Conservation (phyloP, 352 stramenopile species). For the Globisporangium rhizosaccharum region DNA sequence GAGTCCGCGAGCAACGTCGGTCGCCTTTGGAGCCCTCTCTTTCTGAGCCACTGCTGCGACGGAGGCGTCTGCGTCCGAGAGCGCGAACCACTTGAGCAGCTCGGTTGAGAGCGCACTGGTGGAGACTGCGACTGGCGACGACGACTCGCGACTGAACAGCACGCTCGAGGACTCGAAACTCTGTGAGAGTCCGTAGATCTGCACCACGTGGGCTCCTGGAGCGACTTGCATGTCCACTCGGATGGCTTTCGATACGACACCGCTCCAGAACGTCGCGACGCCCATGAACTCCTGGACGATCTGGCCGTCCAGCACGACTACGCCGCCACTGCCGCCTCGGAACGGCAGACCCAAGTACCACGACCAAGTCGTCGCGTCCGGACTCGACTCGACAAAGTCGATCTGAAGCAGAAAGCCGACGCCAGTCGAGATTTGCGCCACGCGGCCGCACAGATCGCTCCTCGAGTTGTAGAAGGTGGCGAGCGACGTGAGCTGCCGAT, state of each 20-base stretch:
- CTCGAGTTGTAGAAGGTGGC: conserved; percentile 36
- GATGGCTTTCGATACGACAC: conserved; percentile 26
- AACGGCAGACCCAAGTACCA: conserved; percentile 57
- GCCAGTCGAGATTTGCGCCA: conserved; percentile 29
- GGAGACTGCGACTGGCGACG: conserved; percentile 18
- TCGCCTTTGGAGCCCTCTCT: conserved; percentile 29
- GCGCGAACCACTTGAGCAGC: conserved; percentile 31
- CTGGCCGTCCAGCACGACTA: conserved; percentile 38
- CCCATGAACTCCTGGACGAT: conserved; percentile 44
- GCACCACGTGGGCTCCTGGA: conserved; percentile 30
- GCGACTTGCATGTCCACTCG: conserved; percentile 36
- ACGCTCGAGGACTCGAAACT: conserved; percentile 46
- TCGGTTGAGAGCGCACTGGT: conserved; percentile 21
- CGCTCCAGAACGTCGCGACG: conserved; percentile 33
- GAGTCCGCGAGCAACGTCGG: conserved; percentile 34
- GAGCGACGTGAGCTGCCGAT: conserved; percentile 37
- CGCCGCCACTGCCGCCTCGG: conserved; percentile 35
- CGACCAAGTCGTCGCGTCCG: conserved; percentile 31
- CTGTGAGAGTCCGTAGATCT: conserved; percentile 38
- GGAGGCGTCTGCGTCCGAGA: conserved; percentile 25
- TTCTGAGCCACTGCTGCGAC: conserved; percentile 22
- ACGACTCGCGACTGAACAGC: conserved; percentile 38
- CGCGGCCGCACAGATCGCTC: conserved; percentile 41
- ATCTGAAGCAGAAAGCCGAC: conserved; percentile 42
- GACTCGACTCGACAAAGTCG: conserved; percentile 39